Evolutionary conservation across 345 rosid species (phyloP).

Genomic region (Durio zibethinus): DNA sequence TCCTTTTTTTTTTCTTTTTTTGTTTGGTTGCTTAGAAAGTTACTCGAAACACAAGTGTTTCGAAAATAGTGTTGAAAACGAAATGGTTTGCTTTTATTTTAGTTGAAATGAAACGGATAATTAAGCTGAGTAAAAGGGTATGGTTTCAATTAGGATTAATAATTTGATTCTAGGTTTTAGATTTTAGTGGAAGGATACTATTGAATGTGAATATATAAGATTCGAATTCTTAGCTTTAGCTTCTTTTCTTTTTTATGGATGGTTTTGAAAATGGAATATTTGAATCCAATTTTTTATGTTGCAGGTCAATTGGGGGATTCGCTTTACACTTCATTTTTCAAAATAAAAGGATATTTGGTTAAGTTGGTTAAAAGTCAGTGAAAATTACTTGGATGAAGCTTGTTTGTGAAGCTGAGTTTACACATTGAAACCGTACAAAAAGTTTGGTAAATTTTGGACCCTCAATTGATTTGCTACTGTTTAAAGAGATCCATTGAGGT

Average conservation of each 20-base stretch:
- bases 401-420: conserved; percentile 6
- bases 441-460: conserved; percentile 6
- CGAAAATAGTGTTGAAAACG: not conserved
- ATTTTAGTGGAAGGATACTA: conserved; percentile 2
- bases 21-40: conserved; percentile 29
- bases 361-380: not conserved
- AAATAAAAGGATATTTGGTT: not conserved
- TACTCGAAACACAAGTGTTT: conserved; percentile 5
- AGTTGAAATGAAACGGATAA: conserved; percentile 3
- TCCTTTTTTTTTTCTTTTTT: conserved; percentile 4
- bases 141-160: not conserved
- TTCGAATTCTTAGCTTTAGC: conserved; percentile 10
- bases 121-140: not conserved
- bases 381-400: conserved; percentile 7
- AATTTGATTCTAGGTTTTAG: conserved; percentile 4
- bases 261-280: not conserved
- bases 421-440: not conserved
- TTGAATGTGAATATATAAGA: conserved; percentile 9
- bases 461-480: not conserved
- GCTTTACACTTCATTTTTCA: not conserved
- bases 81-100: not conserved
- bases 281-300: conserved; percentile 5
- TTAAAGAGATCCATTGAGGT: not conserved
- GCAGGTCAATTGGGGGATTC: conserved; percentile 3
- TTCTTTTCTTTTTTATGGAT: not conserved